These are phyloP conservation scores for Teratosphaeriaceae sp. DNA, from an alignment of 2,329 filamentous ascomycete genomes.

Conservation along the genomic window DNA sequence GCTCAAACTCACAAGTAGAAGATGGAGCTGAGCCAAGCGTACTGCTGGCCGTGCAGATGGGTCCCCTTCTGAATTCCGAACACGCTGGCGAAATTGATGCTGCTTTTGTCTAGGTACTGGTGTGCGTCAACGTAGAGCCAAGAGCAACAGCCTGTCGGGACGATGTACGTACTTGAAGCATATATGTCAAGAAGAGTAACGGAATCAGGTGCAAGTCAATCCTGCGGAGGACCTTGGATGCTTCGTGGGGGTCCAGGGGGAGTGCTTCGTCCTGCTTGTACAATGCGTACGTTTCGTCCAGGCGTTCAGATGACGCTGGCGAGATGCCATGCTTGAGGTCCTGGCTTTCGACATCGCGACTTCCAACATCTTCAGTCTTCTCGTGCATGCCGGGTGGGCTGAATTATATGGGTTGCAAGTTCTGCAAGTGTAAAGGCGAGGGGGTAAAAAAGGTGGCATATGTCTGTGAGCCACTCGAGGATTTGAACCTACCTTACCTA, in stretches of 20 bases:
- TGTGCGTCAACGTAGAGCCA: background rate
- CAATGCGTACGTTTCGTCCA: constrained; percentile 6
- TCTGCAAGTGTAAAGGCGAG: too few species aligned
- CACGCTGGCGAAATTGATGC: constrained; percentile 33
- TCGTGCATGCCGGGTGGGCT: too few species aligned
- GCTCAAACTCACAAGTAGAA: background rate
- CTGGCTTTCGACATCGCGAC: background rate
- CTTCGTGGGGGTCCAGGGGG: constrained; percentile 12
- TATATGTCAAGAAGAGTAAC: constrained; percentile 24
- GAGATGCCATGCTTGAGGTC: background rate
- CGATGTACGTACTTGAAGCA: constrained; percentile 17
- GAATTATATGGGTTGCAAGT: too few species aligned
- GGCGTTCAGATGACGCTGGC: background rate
- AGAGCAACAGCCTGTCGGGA: too few species aligned
- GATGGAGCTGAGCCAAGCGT: constrained; percentile 38
- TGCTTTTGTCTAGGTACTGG: constrained; percentile 32
- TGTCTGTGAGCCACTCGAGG: too few species aligned
- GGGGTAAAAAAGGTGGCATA: too few species aligned
- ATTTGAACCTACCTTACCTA: too few species aligned
- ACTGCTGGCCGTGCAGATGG: constrained; percentile 42
- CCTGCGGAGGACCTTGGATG: constrained; percentile 22
- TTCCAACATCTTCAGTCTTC: background rate
- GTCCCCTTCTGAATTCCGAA: constrained; percentile 43
- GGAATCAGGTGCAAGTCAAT: constrained; percentile 26
- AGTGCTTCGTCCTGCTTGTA: constrained; percentile 2